Evolutionary conservation across 2,329 filamentous ascomycete genomes (phyloP), one percentile per base, ranked within the genome.

Genomic region (Thelonectria blattea): DNA sequence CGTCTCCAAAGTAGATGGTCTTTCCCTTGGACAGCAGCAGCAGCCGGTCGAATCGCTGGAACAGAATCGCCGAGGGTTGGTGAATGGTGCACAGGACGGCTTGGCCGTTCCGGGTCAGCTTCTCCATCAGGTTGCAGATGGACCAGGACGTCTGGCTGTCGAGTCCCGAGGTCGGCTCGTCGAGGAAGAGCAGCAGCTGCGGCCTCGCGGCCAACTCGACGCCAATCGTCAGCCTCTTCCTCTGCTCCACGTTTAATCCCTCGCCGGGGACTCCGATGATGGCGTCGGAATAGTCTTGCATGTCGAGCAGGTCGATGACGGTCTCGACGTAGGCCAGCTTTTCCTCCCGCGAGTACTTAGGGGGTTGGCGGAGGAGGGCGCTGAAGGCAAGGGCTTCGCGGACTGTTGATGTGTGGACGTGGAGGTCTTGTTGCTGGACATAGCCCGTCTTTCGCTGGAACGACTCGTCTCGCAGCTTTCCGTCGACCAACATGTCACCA

Each of bases 371-470:
- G 39, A 96, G 87, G 12, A 92, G 75, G 14, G 92, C 92, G 68
- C 88, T 92, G 75, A 96, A 96, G 62, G 85, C 85, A 22, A 96
- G 82, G 9, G 92, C 91, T 75, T 96, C 92, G 60, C 92, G 88
- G 27, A 96, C 92, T 0, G 92, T 96, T 0, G 88, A 86, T 0
- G 91, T 95, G 18, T 88, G 81, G 32, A 94, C 81, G 73, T 94
- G 91, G 7, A 93, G 80, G 81, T 92, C 91, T 73, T 93, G 91
- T 74, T 94, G 91, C 72, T 92, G 90, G 30, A 91, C 90, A 68
- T 93, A 93, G 27, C 91, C 91, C 0, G 89, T 92, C 75, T 91
- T 91, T 54, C 89, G 85, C 73, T 93, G 91, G 82, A 95, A 95
- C 0, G 89, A 91, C 15, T 82, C 81, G 66, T 93, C 91, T 42